A percentile compares a stretch with the other conserved stretches of the same genome.
Conservation (phyloP, 1,284 basidiomycete genomes). For the Cystobasidium sp. region DNA sequence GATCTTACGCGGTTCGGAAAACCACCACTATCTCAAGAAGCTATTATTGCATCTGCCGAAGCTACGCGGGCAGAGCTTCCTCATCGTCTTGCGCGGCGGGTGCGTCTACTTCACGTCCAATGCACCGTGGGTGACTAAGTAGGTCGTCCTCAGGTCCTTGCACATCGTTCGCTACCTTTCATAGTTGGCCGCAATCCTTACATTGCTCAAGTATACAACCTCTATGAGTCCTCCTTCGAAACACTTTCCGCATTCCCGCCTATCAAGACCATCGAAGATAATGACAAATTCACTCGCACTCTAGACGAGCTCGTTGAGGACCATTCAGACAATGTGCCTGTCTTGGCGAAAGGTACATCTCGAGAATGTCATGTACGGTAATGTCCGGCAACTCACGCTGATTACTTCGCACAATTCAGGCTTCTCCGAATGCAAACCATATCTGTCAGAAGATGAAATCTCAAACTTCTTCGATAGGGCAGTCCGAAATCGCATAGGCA, state of each 20-base stretch:
- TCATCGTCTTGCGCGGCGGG: slow-evolving; percentile 50
- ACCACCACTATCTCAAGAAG: slow-evolving; percentile 49
- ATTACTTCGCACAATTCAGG: slow-evolving; percentile 58
- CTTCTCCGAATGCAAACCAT: slow-evolving; percentile 81
- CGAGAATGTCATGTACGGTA: neutral
- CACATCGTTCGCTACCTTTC: slow-evolving; percentile 55
- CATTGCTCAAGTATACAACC: slow-evolving; percentile 72
- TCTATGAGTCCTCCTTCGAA: slow-evolving; percentile 75
- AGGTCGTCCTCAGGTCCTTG: slow-evolving; percentile 46
- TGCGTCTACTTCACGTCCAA: slow-evolving; percentile 10
- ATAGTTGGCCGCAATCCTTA: slow-evolving; percentile 91
- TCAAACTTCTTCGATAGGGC: slow-evolving; percentile 79
- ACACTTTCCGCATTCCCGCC: slow-evolving; percentile 72
- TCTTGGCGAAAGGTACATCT: slow-evolving; percentile 73
- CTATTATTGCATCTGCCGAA: slow-evolving; percentile 51
- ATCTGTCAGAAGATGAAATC: slow-evolving; percentile 77
- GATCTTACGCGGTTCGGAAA: slow-evolving; percentile 49
- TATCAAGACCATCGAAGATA: slow-evolving; percentile 71
- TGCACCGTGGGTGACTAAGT: neutral
- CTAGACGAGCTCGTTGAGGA: slow-evolving; percentile 73
- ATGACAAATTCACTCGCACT: slow-evolving; percentile 68
- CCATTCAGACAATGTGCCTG: slow-evolving; percentile 85
- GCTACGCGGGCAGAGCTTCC: slow-evolving; percentile 49
- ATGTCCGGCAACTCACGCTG: neutral
- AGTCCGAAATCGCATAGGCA: slow-evolving; percentile 82